These are phyloP conservation scores for Candida tallmaniae DNA, from an alignment of 805 yeast species.

Conservation along the genomic window DNA sequence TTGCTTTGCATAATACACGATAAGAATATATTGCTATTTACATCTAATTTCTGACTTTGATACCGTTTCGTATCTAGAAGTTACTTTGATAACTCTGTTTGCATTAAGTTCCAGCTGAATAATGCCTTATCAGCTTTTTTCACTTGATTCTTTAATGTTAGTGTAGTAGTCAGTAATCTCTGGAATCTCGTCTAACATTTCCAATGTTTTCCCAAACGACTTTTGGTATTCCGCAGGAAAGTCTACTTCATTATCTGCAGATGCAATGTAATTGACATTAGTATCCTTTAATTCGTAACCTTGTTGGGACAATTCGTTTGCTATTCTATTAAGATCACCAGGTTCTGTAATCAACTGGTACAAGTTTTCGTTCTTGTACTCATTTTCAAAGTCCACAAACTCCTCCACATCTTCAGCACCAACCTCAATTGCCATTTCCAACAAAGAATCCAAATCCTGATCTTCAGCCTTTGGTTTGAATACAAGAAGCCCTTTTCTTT, in stretches of 20 bases:
- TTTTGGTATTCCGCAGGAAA: slow-evolving; percentile 50
- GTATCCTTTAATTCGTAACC: slow-evolving; percentile 64
- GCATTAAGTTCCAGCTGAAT: too few relatives aligned
- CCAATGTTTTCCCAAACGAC: slow-evolving; percentile 53
- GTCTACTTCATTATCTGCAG: slow-evolving; percentile 53
- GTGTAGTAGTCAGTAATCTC: slow-evolving; percentile 81
- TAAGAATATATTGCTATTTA: slow-evolving; percentile 1
- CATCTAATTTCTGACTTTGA: not conserved
- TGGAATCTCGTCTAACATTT: slow-evolving; percentile 66
- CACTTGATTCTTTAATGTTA: slow-evolving; percentile 35
- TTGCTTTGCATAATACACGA: too few relatives aligned
- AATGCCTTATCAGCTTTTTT: not conserved
- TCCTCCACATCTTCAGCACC: slow-evolving; percentile 80
- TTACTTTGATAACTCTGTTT: too few relatives aligned
- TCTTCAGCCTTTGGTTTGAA: slow-evolving; percentile 34
- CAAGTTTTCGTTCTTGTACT: slow-evolving; percentile 27
- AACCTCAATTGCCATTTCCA: slow-evolving; percentile 71
- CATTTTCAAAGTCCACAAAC: slow-evolving; percentile 37
- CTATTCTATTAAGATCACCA: slow-evolving; percentile 54
- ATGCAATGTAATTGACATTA: slow-evolving; percentile 64
- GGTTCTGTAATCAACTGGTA: slow-evolving; percentile 60
- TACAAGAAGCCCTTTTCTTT: slow-evolving; percentile 68
- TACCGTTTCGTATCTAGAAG: not conserved
- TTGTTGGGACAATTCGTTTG: slow-evolving; percentile 48
- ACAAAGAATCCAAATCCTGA: slow-evolving; percentile 54